Conservation (phyloP, 2,329 filamentous ascomycete species). For the Monosporascus sp. region DNA sequence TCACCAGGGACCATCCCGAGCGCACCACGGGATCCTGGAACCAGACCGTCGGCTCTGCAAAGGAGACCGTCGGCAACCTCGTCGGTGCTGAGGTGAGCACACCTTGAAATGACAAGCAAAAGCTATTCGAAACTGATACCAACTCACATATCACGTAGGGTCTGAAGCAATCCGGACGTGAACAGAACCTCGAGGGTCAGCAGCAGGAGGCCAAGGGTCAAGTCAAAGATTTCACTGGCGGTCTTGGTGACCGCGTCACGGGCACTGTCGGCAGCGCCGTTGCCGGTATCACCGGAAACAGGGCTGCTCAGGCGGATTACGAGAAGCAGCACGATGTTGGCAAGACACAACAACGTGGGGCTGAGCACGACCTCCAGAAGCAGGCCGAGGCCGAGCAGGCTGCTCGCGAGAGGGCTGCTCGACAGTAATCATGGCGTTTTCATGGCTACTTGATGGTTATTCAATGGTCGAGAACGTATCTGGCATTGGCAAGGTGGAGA, state of each 20-base stretch:
- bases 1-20: slow-evolving; percentile 66
- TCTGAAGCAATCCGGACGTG: slow-evolving; percentile 68
- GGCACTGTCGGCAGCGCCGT: slow-evolving; percentile 68
- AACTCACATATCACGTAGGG: slow-evolving; percentile 25
- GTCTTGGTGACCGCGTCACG: slow-evolving; percentile 59
- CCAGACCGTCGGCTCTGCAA: slow-evolving; percentile 81
- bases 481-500: neutral
- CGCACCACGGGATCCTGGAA: slow-evolving; percentile 73
- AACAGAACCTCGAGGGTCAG: slow-evolving; percentile 78
- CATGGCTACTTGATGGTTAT: neutral
- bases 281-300: slow-evolving; percentile 69
- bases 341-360: slow-evolving; percentile 79
- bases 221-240: slow-evolving; percentile 65
- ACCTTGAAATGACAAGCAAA: neutral
- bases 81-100: slow-evolving; percentile 62
- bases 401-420: slow-evolving; percentile 13
- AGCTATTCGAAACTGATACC: neutral
- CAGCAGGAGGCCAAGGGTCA: slow-evolving; percentile 80
- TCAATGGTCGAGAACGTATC: neutral
- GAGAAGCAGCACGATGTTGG: slow-evolving; percentile 70
- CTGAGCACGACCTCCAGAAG: slow-evolving; percentile 76
- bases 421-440: slow-evolving; percentile 9
- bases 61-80: slow-evolving; percentile 73
- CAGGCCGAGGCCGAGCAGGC: slow-evolving; percentile 46
- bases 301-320: slow-evolving; percentile 57